Evolutionary conservation across 306 rosid species (phyloP).

Genomic region (Trichosanthes truncata): DNA sequence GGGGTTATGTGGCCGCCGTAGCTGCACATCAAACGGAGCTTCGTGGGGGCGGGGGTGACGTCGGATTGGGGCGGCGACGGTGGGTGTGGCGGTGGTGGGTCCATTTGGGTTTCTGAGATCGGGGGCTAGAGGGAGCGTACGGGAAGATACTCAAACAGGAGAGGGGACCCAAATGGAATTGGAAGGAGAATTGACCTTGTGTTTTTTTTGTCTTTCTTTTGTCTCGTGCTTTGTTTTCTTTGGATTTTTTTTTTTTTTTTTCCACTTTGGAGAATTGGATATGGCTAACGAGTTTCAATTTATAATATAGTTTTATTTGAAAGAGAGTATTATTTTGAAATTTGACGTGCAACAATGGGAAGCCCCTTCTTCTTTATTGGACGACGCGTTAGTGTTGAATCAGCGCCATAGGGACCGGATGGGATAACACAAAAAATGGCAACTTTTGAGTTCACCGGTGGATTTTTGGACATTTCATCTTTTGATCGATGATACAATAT

Average conservation of each 20-base stretch:
- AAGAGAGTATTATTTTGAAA: too few species aligned
- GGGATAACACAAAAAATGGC: too few species aligned
- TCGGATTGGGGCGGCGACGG: not conserved
- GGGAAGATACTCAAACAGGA: not conserved
- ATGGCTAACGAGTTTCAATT: not conserved
- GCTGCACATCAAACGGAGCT: constrained; percentile 61
- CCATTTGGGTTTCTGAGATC: constrained; percentile 18
- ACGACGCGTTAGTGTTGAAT: not conserved
- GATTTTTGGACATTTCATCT: too few species aligned
- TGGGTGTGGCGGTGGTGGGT: constrained; percentile 8
- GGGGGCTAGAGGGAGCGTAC: not conserved
- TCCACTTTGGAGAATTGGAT: not conserved
- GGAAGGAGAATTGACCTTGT: not conserved
- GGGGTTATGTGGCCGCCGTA: constrained; percentile 44
- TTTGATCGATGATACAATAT: too few species aligned
- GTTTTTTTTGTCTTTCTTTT: not conserved
- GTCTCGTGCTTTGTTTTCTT: not conserved
- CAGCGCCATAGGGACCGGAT: not conserved
- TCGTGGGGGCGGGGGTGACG: not conserved
- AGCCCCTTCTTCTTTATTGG: not conserved
- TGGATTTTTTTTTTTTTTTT: not conserved
- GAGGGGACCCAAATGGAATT: not conserved
- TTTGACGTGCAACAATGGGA: too few species aligned
- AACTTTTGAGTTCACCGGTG: too few species aligned
- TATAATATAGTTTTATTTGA: not conserved